Percentiles rank a stretch among this genome's conserved stretches.
phyloP scores from a whole-genome alignment of 1,284 basidiomycete genomes.

The Flammula alnicola region DNA sequence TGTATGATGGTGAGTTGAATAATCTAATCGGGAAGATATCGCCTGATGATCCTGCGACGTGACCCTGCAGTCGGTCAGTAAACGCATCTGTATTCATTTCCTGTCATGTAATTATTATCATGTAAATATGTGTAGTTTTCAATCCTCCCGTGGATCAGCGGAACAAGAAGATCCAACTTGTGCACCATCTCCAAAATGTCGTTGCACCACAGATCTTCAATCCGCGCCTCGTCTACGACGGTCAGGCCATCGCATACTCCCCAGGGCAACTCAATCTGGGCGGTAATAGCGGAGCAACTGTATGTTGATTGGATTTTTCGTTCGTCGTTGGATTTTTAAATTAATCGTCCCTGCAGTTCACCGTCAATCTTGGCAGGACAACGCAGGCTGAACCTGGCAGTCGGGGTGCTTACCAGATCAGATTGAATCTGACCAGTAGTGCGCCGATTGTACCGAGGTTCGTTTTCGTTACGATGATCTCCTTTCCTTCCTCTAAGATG shows the following conservation, averaged over 20 bases:
- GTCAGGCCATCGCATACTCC: conserved; percentile 46
- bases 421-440: conserved; percentile 26
- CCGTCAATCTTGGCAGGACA: conserved; percentile 20
- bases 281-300: conserved; percentile 22
- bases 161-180: conserved; percentile 29
- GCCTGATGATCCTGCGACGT: too few relatives aligned
- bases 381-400: neutral
- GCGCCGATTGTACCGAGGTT: conserved; percentile 26
- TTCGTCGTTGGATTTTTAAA: neutral
- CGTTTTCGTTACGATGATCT: conserved; percentile 1
- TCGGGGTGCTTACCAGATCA: conserved; percentile 23
- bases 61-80: conserved; percentile 2
- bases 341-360: conserved; percentile 26
- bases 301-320: conserved; percentile 15
- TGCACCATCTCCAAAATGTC: conserved; percentile 40
- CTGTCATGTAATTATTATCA: neutral
- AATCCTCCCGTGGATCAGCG: conserved; percentile 3
- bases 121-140: conserved; percentile 10
- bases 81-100: too few relatives aligned
- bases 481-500: neutral
- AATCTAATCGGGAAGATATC: too few relatives aligned
- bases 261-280: conserved; percentile 30
- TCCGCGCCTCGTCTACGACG: conserved; percentile 47
- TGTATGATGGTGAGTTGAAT: conserved; percentile 24
- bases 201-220: conserved; percentile 39